A percentile compares a stretch with the other conserved stretches of the same genome.
These are phyloP conservation scores for Tulasnella sp. DNA, from an alignment of 768 basidiomycete species.

Conservation along the genomic window DNA sequence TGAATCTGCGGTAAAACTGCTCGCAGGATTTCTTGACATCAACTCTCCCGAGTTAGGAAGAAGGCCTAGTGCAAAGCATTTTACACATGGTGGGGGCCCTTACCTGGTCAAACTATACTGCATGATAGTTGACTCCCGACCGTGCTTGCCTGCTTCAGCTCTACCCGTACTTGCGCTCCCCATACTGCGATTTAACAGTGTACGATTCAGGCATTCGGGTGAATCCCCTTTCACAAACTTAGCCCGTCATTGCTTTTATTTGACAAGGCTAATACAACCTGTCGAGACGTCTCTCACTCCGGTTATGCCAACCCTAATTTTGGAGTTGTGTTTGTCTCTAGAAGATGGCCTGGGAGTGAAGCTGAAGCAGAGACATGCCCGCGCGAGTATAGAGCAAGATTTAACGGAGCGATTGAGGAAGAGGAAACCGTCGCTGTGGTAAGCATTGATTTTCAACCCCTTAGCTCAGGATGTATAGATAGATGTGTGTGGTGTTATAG, in stretches of 20 bases:
- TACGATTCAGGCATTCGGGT: constrained; percentile 84
- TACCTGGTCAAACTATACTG: background rate
- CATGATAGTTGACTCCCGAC: background rate
- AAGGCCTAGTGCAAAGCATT: constrained; percentile 77
- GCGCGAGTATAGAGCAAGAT: background rate
- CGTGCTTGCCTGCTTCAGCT: constrained; percentile 41
- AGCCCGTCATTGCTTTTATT: background rate
- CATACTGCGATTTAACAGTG: constrained; percentile 70
- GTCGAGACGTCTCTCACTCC: background rate
- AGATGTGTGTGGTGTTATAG: no score
- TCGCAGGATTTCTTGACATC: constrained; percentile 85
- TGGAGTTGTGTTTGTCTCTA: background rate
- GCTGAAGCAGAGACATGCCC: background rate
- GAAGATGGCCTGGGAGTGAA: background rate
- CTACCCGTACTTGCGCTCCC: constrained; percentile 81
- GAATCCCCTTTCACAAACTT: constrained; percentile 19
- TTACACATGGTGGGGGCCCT: constrained; percentile 67
- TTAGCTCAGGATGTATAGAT: no score
- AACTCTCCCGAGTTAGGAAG: constrained; percentile 49
- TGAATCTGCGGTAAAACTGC: constrained; percentile 66
- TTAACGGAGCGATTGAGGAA: background rate
- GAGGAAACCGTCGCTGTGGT: background rate
- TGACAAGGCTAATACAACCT: constrained; percentile 6
- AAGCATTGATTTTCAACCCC: no score
- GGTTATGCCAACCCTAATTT: background rate